Conservation (phyloP, 192 early-diverging fungal species). For the Helicostylum pulchrum region DNA sequence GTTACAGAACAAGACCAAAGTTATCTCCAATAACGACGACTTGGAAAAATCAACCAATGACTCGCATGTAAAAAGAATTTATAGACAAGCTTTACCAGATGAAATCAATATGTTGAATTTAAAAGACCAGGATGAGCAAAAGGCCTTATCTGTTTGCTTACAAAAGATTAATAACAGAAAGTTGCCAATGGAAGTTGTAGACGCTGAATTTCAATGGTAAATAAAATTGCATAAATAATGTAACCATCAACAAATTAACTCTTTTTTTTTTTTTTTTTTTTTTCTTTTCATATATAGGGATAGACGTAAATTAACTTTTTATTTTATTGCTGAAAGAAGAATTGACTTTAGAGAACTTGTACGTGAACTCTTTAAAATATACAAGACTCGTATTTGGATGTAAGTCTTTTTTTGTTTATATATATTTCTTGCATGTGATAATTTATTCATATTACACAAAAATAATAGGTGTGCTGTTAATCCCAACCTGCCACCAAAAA, state of each 20-base stretch:
- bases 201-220: constrained; percentile 98
- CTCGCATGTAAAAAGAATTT: constrained; percentile 80
- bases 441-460: too few relatives aligned
- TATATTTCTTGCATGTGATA: neutral
- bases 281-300: too few relatives aligned
- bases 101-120: constrained; percentile 78
- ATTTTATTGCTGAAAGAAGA: constrained; percentile 89
- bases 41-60: constrained; percentile 21
- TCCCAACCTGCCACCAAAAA: neutral
- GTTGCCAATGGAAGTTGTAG: constrained; percentile 94
- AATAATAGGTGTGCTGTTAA: constrained; percentile 12
- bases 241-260: neutral
- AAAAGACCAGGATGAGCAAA: constrained; percentile 89
- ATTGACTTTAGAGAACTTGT: constrained; percentile 97
- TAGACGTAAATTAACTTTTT: constrained; percentile 94
- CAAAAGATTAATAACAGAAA: constrained; percentile 85
- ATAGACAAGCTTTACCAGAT: constrained; percentile 68
- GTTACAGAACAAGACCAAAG: constrained; percentile 32
- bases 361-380: constrained; percentile 92
- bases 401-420: constrained; percentile 20
- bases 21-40: constrained; percentile 34
- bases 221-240: neutral
- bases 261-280: too few relatives aligned
- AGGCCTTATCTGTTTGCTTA: constrained; percentile 83
- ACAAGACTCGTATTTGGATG: constrained; percentile 99